A percentile compares a stretch with the other conserved stretches of the same genome.
Evolutionary conservation across 2,329 filamentous ascomycete species (phyloP).

Genomic region (Colletotrichum nymphaeae): DNA sequence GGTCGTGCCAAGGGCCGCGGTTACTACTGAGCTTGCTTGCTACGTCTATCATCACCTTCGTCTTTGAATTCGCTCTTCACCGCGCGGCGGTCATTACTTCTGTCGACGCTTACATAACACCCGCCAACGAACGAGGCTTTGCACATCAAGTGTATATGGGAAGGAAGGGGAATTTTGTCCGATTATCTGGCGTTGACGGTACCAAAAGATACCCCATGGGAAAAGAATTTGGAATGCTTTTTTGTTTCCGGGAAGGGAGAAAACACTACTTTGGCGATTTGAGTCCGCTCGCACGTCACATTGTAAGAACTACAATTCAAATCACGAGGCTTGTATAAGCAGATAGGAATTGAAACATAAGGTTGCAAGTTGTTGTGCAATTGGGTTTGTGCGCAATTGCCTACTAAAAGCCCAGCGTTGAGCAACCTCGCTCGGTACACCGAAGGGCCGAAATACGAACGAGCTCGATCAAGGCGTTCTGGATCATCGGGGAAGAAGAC

Average conservation of each 20-base stretch:
- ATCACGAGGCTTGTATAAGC: not conserved
- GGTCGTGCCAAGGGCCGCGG: constrained; percentile 22
- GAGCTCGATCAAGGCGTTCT: no score
- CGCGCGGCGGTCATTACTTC: no score
- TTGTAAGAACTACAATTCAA: not conserved
- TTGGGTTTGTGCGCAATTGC: not conserved
- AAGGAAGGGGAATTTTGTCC: constrained; percentile 10
- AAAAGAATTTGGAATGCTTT: constrained; percentile 18
- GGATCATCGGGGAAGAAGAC: no score
- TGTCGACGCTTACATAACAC: not conserved
- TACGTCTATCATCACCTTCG: not conserved
- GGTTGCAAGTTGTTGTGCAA: not conserved
- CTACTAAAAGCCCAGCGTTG: no score
- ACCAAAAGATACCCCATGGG: constrained; percentile 28
- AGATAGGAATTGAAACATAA: not conserved
- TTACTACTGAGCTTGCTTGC: constrained; percentile 22
- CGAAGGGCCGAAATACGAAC: no score
- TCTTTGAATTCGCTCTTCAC: not conserved
- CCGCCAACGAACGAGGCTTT: not conserved
- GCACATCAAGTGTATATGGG: not conserved
- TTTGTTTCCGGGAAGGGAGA: not conserved
- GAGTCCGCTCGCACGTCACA: not conserved
- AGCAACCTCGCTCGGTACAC: no score
- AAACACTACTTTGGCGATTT: not conserved
- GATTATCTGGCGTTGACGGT: constrained; percentile 27